Evolutionary conservation across 2,329 filamentous ascomycete genomes (phyloP).

Genomic region (Metarhizium brunneum): DNA sequence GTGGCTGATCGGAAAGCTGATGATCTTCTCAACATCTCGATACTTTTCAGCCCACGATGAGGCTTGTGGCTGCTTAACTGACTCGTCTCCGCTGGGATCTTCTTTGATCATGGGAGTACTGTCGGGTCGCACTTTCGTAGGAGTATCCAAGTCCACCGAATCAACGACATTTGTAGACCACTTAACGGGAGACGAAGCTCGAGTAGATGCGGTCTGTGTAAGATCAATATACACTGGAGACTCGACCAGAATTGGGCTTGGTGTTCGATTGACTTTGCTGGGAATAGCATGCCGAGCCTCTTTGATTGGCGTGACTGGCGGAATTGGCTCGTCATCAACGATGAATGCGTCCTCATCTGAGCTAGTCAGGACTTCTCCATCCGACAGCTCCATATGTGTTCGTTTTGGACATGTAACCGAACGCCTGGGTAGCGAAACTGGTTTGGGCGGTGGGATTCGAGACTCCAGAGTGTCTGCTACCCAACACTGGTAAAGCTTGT

Average conservation of each 20-base stretch:
- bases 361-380: conserved; percentile 38
- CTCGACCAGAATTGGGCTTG: conserved; percentile 10
- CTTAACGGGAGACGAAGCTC: conserved; percentile 8
- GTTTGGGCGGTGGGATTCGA: conserved; percentile 29
- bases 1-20: conserved; percentile 7
- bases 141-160: conserved; percentile 15
- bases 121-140: conserved; percentile 6
- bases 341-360: conserved; percentile 43
- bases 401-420: conserved; percentile 3
- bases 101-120: not conserved
- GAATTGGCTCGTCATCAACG: conserved; percentile 16
- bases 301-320: not conserved
- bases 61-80: not conserved
- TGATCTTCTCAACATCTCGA: conserved; percentile 11
- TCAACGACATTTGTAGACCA: not conserved
- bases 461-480: conserved; percentile 35
- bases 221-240: conserved; percentile 18
- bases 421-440: conserved; percentile 13
- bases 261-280: not conserved
- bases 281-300: not conserved
- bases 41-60: conserved; percentile 4
- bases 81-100: not conserved
- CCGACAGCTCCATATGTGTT: conserved; percentile 22
- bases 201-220: conserved; percentile 14
- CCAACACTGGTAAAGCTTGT: conserved; percentile 47